These are phyloP conservation scores for Quercus aquifolioides DNA, from an alignment of 306 rosid species.

Conservation along the genomic window DNA sequence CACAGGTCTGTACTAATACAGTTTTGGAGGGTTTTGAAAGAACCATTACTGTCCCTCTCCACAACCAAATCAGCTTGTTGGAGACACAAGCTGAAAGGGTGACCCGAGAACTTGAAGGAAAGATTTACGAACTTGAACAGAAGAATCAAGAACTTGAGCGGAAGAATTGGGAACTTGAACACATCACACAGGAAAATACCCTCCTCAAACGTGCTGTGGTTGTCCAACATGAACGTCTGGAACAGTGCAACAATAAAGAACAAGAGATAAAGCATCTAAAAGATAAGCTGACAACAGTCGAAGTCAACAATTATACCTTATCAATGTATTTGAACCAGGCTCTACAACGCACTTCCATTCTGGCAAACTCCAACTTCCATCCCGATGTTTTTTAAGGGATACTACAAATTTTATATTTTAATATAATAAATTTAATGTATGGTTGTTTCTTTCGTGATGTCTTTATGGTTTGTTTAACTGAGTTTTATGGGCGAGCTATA, in stretches of 20 bases:
- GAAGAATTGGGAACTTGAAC: too few species aligned
- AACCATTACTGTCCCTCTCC: constrained; percentile 56
- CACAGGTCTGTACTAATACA: constrained; percentile 62
- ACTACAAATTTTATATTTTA: too few species aligned
- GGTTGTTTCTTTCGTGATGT: too few species aligned
- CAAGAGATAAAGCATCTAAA: constrained; percentile 71
- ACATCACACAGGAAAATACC: constrained; percentile 43
- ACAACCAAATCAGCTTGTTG: constrained; percentile 64
- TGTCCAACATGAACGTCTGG: constrained; percentile 51
- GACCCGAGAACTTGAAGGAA: too few species aligned
- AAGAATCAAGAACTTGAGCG: too few species aligned
- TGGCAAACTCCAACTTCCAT: constrained; percentile 67
- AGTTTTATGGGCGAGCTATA: background rate
- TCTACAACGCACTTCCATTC: constrained; percentile 63
- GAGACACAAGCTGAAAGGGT: constrained; percentile 65
- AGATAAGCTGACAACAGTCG: constrained; percentile 73
- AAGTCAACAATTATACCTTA: constrained; percentile 86
- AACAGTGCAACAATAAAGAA: constrained; percentile 45
- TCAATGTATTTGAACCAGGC: constrained; percentile 89
- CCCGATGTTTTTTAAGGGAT: constrained; percentile 56
- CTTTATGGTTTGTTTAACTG: background rate
- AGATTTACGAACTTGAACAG: too few species aligned
- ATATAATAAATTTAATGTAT: too few species aligned
- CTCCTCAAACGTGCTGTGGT: constrained; percentile 75
- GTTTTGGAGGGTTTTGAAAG: constrained; percentile 71